Evolutionary conservation across 1,284 basidiomycete species (phyloP).

Genomic region (Austroboletus rostrupii): DNA sequence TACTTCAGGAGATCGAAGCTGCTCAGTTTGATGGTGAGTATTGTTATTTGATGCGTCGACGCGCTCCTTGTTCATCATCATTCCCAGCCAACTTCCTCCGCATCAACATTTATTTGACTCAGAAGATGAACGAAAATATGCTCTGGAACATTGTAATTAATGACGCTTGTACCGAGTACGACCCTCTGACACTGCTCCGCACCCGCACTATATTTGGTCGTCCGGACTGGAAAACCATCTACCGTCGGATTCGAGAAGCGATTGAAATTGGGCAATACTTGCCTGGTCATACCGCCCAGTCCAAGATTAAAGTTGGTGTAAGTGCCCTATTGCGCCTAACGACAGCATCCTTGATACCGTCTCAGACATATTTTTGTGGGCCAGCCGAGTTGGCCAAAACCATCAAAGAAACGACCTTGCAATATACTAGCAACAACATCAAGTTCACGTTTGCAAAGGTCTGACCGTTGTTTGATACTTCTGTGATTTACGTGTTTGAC

Average conservation of each 20-base stretch:
- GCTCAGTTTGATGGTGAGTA: slow-evolving; percentile 77
- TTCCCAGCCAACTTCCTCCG: slow-evolving; percentile 76
- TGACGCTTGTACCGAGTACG: slow-evolving; percentile 75
- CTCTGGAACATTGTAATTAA: slow-evolving; percentile 89
- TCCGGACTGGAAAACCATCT: slow-evolving; percentile 82
- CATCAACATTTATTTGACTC: slow-evolving; percentile 87
- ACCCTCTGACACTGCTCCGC: slow-evolving; percentile 80
- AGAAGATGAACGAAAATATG: slow-evolving; percentile 81
- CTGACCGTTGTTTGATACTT: slow-evolving; percentile 2
- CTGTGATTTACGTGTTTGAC: slow-evolving; percentile 2
- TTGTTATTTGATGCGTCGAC: not conserved
- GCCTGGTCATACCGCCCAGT: slow-evolving; percentile 68
- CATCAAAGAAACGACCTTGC: slow-evolving; percentile 65
- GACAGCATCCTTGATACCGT: slow-evolving; percentile 5
- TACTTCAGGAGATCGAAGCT: slow-evolving; percentile 81
- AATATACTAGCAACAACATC: slow-evolving; percentile 51
- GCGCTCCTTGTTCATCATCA: not conserved
- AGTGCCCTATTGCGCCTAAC: slow-evolving; percentile 26
- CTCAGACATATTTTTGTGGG: slow-evolving; percentile 84
- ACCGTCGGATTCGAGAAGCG: slow-evolving; percentile 62
- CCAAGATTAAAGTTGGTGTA: slow-evolving; percentile 80
- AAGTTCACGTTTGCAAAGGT: slow-evolving; percentile 82
- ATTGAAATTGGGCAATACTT: slow-evolving; percentile 79
- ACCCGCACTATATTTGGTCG: slow-evolving; percentile 86
- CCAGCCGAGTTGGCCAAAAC: slow-evolving; percentile 68